Evolutionary conservation across 495 filamentous ascomycete species (phyloP).

Genomic region (Hamigera avellanea): DNA sequence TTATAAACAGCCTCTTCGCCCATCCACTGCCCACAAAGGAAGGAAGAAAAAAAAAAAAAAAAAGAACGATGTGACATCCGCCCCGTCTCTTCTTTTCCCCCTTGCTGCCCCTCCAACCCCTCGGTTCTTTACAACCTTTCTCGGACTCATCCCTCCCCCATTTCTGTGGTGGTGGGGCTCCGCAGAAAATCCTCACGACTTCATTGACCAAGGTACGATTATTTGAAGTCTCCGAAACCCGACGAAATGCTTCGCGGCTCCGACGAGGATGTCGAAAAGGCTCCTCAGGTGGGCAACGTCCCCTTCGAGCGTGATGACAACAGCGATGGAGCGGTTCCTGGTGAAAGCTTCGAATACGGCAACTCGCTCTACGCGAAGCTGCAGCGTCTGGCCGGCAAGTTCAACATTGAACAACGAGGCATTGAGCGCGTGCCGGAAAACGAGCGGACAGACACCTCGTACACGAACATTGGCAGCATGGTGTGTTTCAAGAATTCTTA

Average conservation of each 20-base stretch:
- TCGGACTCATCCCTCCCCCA: constrained; percentile 1
- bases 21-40: background rate
- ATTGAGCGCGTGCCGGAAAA: constrained; percentile 70
- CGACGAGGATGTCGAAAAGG: constrained; percentile 29
- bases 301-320: constrained; percentile 37
- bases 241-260: constrained; percentile 14
- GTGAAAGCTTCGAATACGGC: constrained; percentile 51
- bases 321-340: constrained; percentile 43
- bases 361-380: constrained; percentile 51
- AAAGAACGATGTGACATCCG: constrained; percentile 17
- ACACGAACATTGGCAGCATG: constrained; percentile 63
- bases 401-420: constrained; percentile 66
- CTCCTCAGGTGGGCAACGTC: constrained; percentile 22
- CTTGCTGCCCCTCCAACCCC: constrained; percentile 8
- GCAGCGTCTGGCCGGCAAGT: constrained; percentile 56
- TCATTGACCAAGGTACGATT: no score
- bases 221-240: background rate
- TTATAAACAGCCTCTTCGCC: constrained; percentile 5
- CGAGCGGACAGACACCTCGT: constrained; percentile 56
- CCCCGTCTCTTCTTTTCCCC: constrained; percentile 1
- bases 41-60: constrained; percentile 16
- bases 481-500: constrained; percentile 32
- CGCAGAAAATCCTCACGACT: background rate
- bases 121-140: constrained; percentile 2
- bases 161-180: constrained; percentile 4